Conservation (phyloP, 23 red algal species). For the Cyanidium caldarium region DNA sequence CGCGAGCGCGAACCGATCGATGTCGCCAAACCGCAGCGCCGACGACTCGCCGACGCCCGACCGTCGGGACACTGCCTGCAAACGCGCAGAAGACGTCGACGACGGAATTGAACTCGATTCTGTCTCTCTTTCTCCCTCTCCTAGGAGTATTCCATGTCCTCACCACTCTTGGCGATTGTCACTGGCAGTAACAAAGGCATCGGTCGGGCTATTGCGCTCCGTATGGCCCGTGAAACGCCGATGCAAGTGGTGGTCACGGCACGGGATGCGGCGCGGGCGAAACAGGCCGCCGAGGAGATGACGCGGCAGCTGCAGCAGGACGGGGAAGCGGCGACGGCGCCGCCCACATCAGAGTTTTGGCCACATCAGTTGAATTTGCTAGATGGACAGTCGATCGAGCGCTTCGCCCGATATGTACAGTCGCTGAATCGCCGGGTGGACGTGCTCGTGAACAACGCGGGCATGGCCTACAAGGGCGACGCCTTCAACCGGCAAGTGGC, state of each 20-base stretch:
- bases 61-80: no score
- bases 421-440: constrained; percentile 12
- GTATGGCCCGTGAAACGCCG: neutral
- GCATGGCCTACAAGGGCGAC: constrained; percentile 21
- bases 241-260: constrained; percentile 3
- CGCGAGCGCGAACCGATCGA: no score
- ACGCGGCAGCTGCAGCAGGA: no score
- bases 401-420: neutral
- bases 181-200: neutral
- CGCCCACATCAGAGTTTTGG: neutral
- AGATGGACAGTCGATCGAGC: neutral
- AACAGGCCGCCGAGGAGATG: neutral
- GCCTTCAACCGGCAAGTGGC: constrained; percentile 15
- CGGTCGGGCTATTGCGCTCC: neutral
- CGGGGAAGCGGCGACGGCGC: neutral
- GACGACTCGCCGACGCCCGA: no score
- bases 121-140: no score
- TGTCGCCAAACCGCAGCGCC: no score
- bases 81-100: no score
- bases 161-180: neutral
- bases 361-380: neutral
- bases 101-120: no score
- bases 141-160: no score
- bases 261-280: neutral
- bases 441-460: constrained; percentile 18